Evolutionary conservation across 352 stramenopile genomes (phyloP), one percentile per base, ranked within the genome.

Genomic region (Globisporangium cylindrosporum): DNA sequence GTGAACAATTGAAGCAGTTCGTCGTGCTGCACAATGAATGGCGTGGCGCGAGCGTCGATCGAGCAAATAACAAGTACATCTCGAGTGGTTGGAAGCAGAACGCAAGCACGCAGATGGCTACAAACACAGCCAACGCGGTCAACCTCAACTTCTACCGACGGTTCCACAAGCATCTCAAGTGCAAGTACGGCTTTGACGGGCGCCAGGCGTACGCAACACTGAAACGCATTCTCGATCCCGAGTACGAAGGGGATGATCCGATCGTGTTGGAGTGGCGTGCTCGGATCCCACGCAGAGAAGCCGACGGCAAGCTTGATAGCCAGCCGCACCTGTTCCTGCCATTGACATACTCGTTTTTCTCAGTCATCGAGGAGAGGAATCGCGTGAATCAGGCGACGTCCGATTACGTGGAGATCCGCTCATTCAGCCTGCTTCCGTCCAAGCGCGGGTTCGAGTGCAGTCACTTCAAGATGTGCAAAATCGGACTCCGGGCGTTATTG

Each of bases 401-500:
- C 8, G 59, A 62, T 18, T 70, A 49, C 41, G 9, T 20, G 5
- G 29, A 69, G 65, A 49, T 67, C 1, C 48, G 60, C 3, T 25
- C 38, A 29, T 70, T 72, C 56, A 67, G 43, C 15, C 46, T 72
- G 1, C 61, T 75, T 15, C 65, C 70, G 15, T 62, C 18, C 34
- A 75, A 73, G 66, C 46, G 53, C 2, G 70, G 66, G 5, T 75
- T 75, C 25, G 57, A 64, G 38, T 68, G 70, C 27, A 66, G 48
- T 34, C 61, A 75, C n/a, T 59, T 75, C 32, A 73, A 60, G 59
- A 70, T 75, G 66, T 70, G 56, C 38, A 61, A 60, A 4, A 20
- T 27, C 0, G 62, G 62, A n/a, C 62, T 75, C 0, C 8, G 38
- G 15, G 48, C 18, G 4, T 5, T 75, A 0, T 38, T 75, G 6